Conservation (phyloP, 2,329 filamentous ascomycete species). For the Sclerotinia spermophila region DNA sequence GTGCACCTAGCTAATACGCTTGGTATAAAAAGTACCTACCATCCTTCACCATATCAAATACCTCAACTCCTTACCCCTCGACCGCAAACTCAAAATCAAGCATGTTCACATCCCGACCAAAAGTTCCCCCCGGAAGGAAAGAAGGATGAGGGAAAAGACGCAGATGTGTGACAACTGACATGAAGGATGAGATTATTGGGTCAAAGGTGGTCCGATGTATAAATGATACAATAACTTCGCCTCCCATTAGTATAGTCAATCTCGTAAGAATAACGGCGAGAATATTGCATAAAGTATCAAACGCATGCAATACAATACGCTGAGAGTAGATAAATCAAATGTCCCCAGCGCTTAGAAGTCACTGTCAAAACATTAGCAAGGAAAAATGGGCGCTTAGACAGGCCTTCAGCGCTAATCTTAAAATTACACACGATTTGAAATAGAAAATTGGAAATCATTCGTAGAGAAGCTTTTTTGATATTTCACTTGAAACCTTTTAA, state of each 20-base stretch:
- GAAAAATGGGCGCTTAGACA: conserved; percentile 3
- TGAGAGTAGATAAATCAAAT: background rate
- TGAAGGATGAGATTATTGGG: background rate
- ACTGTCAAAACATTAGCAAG: background rate
- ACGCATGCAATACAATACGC: background rate
- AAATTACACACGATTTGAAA: background rate
- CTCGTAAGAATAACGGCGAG: background rate
- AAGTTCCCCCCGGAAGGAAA: background rate
- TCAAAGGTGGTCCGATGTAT: background rate
- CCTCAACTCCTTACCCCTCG: background rate
- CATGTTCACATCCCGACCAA: background rate
- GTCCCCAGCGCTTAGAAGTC: background rate
- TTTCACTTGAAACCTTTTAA: background rate
- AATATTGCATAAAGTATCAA: background rate
- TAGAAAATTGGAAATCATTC: background rate
- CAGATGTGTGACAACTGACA: conserved; percentile 1
- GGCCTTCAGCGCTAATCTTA: background rate
- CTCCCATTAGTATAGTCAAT: background rate
- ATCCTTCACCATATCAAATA: background rate
- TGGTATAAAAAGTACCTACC: background rate
- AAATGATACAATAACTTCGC: background rate
- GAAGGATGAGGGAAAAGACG: background rate
- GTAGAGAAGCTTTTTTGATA: background rate
- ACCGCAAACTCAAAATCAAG: background rate
- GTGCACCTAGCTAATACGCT: background rate